Base-by-base conservation (phyloP, 2,329 filamentous ascomycete genomes). In the Pseudocercospora fijiensis region DNA sequence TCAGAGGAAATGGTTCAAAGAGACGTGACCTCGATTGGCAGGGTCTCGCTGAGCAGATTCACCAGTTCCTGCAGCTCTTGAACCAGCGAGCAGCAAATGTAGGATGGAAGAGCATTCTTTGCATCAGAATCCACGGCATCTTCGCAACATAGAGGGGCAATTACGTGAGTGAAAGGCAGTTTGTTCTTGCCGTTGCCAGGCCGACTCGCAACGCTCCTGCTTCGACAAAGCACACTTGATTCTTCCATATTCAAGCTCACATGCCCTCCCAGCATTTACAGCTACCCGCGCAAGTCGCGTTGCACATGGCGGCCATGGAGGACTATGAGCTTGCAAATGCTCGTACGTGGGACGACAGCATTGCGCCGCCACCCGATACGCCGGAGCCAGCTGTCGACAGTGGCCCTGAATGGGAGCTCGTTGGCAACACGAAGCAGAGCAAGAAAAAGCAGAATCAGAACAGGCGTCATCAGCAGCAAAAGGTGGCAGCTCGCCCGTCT, bases 241-340 rank as follows among this genome's bases (percentile, higher is more conserved):
- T 52, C 16, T n/a, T 28, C 24, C 49, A 22, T 18, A 4, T 49
- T 49, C 45, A 24, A 49, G 45, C 45, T 24, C 45, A 49, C 45
- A 22, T 26, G 45, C 45, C 16, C 22, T 49, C 13, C 45, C 18
- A 49, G 20, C 16, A 28, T 8, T 26, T 24, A 4, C 49, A 27
- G 7, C 22, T 11, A 53, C 3, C 13, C 26, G 26, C 26, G 16
- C 20, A 1, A 1, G 13, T 2, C 13, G 22, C 20, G 26, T 41
- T 20, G 51, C 26, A 18, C 6, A 60, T 41, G 37, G 37, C 37
- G 5, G 33, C 30, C 20, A 52, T 45, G 20, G 57, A 62, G 24
- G 65, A 70, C 45, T 69, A 69, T 57, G 70, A 71, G 45, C 24
- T 41, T 11, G 28, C 58, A 4, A 70, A 71, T 30, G 66, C 68